A percentile compares a stretch with the other conserved stretches of the same genome.
These are phyloP conservation scores for Penicillium taxi DNA, from an alignment of 495 filamentous ascomycete genomes.

Conservation along the genomic window DNA sequence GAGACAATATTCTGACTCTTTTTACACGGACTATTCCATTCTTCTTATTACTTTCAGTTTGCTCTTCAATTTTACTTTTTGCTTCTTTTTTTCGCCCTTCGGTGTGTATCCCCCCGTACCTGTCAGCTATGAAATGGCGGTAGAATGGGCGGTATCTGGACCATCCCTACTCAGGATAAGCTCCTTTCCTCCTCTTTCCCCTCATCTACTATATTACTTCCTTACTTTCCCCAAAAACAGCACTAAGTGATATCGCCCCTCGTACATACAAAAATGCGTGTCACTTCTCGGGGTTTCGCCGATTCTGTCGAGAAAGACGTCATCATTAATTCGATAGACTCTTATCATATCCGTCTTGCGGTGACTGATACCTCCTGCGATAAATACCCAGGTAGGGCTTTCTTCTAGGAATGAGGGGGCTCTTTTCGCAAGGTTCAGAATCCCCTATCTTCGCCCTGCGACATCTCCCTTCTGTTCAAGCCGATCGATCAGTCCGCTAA, in stretches of 20 bases:
- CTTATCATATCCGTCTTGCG: conserved; percentile 27
- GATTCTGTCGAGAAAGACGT: conserved; percentile 10
- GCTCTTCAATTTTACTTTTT: neutral
- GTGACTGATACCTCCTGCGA: conserved; percentile 26
- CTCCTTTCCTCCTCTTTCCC: conserved; percentile 12
- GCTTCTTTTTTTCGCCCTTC: neutral
- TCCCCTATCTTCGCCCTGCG: neutral
- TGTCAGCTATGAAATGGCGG: conserved; percentile 7
- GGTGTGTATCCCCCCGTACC: conserved; percentile 1
- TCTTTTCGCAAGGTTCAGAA: conserved; percentile 6
- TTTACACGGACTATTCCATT: too few species aligned
- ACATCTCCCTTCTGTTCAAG: neutral
- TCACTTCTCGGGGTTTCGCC: conserved; percentile 8
- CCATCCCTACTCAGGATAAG: conserved; percentile 18
- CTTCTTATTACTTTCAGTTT: neutral
- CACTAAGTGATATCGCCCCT: too few species aligned
- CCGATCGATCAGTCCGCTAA: too few species aligned
- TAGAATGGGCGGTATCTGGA: conserved; percentile 4
- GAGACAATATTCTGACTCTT: too few species aligned
- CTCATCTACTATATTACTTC: conserved; percentile 4
- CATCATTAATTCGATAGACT: conserved; percentile 22
- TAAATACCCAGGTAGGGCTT: conserved; percentile 37
- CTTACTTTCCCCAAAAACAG: neutral
- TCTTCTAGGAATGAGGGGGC: neutral
- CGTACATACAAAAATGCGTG: conserved; percentile 14